Conservation (phyloP, 2,329 filamentous ascomycete genomes). For the Beauveria sp. region DNA sequence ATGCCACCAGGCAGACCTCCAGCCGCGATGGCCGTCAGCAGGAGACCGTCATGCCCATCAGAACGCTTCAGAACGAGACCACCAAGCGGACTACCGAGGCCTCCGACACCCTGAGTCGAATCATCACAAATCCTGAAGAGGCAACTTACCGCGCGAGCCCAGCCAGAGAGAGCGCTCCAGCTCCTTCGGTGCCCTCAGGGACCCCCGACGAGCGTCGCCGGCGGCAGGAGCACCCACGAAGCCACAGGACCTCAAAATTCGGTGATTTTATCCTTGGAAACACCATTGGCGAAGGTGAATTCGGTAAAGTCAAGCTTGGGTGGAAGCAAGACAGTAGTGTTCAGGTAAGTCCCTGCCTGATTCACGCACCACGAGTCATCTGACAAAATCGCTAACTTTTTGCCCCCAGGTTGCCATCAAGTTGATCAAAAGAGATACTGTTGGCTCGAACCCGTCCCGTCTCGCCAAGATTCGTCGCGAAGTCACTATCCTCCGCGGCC, state of each 20-base stretch:
- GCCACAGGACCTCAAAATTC: slow-evolving; percentile 70
- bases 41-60: slow-evolving; percentile 36
- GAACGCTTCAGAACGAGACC: slow-evolving; percentile 32
- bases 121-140: slow-evolving; percentile 41
- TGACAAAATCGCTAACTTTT: slow-evolving; percentile 13
- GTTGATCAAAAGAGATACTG: slow-evolving; percentile 83
- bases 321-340: slow-evolving; percentile 95
- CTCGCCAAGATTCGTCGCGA: slow-evolving; percentile 97
- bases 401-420: slow-evolving; percentile 82
- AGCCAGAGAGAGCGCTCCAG: slow-evolving; percentile 34
- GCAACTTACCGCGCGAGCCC: slow-evolving; percentile 22
- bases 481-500: slow-evolving; percentile 79
- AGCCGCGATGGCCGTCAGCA: slow-evolving; percentile 32
- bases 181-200: slow-evolving; percentile 37
- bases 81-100: slow-evolving; percentile 63
- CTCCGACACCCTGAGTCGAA: slow-evolving; percentile 69
- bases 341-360: slow-evolving; percentile 43
- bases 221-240: slow-evolving; percentile 47
- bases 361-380: not conserved
- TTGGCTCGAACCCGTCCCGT: slow-evolving; percentile 81
- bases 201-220: slow-evolving; percentile 45
- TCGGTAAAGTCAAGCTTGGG: slow-evolving; percentile 96
- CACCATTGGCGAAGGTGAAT: slow-evolving; percentile 94
- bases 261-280: slow-evolving; percentile 94
- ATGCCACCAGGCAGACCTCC: slow-evolving; percentile 31